These are phyloP conservation scores for Schoenoplectus tabernaemontani DNA, from an alignment of 202 grass and related monocot genomes.

Conservation along the genomic window DNA sequence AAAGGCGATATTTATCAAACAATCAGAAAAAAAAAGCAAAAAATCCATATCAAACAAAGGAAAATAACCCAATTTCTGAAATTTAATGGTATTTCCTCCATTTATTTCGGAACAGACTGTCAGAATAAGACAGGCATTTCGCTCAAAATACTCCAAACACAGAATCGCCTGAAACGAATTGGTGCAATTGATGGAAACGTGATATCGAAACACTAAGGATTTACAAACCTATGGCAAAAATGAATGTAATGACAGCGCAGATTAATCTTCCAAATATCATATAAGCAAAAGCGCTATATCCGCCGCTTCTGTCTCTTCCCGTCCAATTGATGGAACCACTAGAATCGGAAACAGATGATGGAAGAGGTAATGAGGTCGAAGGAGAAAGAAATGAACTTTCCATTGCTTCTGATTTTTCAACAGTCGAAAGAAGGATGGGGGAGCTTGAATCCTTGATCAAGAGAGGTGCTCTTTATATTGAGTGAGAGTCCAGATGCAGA, in stretches of 20 bases:
- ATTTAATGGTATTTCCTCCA: background rate
- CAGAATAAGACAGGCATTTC: background rate
- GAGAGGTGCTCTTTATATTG: background rate
- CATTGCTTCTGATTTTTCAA: background rate
- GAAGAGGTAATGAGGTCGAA: background rate
- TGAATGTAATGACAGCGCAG: slow-evolving; percentile 21
- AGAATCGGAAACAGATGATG: background rate
- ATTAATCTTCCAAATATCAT: slow-evolving; percentile 14
- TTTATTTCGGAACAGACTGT: background rate
- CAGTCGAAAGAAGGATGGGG: background rate
- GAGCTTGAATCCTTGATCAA: background rate
- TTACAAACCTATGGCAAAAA: slow-evolving; percentile 19
- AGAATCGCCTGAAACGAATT: background rate
- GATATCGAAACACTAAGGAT: background rate
- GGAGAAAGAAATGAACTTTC: slow-evolving; percentile 1
- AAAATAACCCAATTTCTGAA: background rate
- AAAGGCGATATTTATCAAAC: background rate
- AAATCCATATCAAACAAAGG: background rate
- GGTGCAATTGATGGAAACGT: background rate
- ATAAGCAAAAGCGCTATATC: background rate
- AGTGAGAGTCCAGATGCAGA: background rate
- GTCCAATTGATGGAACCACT: background rate
- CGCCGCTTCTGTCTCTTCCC: background rate
- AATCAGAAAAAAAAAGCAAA: background rate
- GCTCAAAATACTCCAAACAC: background rate